Evolutionary conservation across 768 basidiomycete genomes (phyloP).

Genomic region (Trametes elegans): DNA sequence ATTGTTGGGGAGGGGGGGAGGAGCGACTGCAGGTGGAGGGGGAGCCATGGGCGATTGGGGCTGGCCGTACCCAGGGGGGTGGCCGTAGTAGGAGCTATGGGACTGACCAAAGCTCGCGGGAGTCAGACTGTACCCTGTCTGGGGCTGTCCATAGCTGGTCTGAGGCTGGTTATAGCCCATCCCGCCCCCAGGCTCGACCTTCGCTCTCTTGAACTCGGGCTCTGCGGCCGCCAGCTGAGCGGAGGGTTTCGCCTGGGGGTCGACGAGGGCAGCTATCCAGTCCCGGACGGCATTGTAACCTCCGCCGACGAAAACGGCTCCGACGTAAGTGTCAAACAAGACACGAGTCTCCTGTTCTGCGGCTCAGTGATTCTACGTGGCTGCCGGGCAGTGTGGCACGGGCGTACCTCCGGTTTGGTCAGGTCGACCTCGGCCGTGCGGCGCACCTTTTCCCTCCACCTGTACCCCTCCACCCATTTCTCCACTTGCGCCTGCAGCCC

Average conservation of each 20-base stretch:
- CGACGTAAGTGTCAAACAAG: slow-evolving; percentile 62
- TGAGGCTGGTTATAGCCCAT: neutral
- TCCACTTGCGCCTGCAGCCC: slow-evolving; percentile 42
- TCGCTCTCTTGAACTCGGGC: slow-evolving; percentile 24
- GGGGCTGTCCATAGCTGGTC: neutral
- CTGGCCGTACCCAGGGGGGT: slow-evolving; percentile 23
- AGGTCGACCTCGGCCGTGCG: slow-evolving; percentile 40
- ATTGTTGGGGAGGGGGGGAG: slow-evolving; percentile 40
- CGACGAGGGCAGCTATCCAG: slow-evolving; percentile 60
- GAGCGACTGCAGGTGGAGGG: slow-evolving; percentile 32
- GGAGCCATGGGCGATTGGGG: slow-evolving; percentile 36
- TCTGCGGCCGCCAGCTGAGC: slow-evolving; percentile 15
- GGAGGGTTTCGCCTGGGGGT: slow-evolving; percentile 22
- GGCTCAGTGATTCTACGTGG: slow-evolving; percentile 31
- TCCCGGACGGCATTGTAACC: slow-evolving; percentile 47
- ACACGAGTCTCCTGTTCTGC: slow-evolving; percentile 48
- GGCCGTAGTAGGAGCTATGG: no score
- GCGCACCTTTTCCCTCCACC: slow-evolving; percentile 52
- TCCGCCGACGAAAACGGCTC: slow-evolving; percentile 60
- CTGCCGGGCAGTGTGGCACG: neutral
- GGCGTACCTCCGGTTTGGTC: slow-evolving; percentile 37
- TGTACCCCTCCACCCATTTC: slow-evolving; percentile 51
- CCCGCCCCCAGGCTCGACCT: slow-evolving; percentile 43
- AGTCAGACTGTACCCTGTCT: neutral
- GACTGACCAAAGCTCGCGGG: neutral